Percentiles rank a stretch among this genome's conserved stretches.
Evolutionary conservation across 179 eudicot genomes (phyloP).

Genomic region (Actinidia arguta): DNA sequence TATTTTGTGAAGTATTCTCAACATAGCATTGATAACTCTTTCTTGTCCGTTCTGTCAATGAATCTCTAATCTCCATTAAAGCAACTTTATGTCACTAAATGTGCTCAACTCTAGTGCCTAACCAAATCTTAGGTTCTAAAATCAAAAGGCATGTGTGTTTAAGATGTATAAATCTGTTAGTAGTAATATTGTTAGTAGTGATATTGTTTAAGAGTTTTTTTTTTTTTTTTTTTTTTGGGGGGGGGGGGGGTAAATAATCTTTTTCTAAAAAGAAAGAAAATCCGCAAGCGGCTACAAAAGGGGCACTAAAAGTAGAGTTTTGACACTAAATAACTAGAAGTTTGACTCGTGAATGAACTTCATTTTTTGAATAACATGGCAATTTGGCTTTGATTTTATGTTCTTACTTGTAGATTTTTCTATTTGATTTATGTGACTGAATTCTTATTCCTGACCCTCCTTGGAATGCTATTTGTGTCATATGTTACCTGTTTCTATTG

Average conservation of each 20-base stretch:
- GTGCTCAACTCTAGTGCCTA: neutral
- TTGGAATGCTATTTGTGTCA: constrained; percentile 24
- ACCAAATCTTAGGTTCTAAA: neutral
- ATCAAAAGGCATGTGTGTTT: neutral
- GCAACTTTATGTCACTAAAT: neutral
- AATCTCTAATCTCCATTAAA: neutral
- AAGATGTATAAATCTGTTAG: neutral
- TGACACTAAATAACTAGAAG: neutral
- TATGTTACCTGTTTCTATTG: constrained; percentile 47
- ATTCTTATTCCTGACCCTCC: neutral
- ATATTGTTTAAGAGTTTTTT: no score
- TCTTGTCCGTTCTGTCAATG: neutral
- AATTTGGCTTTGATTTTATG: neutral
- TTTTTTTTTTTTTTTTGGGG: no score
- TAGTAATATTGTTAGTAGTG: no score
- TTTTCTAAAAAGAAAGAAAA: no score
- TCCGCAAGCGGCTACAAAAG: no score
- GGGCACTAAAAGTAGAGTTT: neutral
- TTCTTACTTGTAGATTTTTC: neutral
- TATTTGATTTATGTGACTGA: neutral
- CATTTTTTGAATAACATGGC: neutral
- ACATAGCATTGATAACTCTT: neutral
- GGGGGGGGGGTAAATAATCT: no score
- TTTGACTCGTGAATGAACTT: neutral
- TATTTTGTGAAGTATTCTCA: neutral